Percentiles rank a stretch among this genome's conserved stretches.
These are phyloP conservation scores for Saccharomyces pastorianus DNA, from an alignment of 1,139 yeast genomes.

Conservation along the genomic window DNA sequence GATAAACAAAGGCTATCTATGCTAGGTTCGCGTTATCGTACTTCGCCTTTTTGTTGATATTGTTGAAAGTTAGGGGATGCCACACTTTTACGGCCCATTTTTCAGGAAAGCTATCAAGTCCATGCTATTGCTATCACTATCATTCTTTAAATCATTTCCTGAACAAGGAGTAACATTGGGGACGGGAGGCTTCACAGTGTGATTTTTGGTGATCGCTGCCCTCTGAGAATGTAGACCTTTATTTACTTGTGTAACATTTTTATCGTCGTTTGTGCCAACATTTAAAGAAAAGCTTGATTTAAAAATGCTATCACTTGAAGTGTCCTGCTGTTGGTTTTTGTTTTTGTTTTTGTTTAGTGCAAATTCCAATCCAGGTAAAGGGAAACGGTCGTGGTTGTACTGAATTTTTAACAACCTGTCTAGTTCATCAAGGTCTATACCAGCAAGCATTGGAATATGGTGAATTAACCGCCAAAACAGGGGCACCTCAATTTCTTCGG, in stretches of 20 bases:
- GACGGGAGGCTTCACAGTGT: background rate
- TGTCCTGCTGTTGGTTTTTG: background rate
- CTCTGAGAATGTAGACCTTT: background rate
- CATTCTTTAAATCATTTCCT: background rate
- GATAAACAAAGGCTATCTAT: background rate
- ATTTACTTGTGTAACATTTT: background rate
- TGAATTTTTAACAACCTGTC: conserved; percentile 19
- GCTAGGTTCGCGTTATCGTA: no score
- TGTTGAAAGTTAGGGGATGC: no score
- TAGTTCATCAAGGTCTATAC: conserved; percentile 29
- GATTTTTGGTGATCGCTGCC: background rate
- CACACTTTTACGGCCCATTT: background rate
- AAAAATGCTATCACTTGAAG: background rate
- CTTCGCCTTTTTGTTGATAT: background rate
- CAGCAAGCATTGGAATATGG: conserved; percentile 25
- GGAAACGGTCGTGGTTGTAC: conserved; percentile 16
- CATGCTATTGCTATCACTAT: background rate
- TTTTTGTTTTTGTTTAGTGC: conserved; percentile 12
- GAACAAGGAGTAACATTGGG: background rate
- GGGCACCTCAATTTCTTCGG: conserved; percentile 15
- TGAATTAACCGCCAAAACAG: conserved; percentile 26
- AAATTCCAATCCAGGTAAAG: conserved; percentile 22
- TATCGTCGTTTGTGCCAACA: background rate
- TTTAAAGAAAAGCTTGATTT: background rate
- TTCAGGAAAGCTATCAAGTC: background rate